These are phyloP conservation scores for Brassica rapa DNA, from an alignment of 345 rosid genomes.

Conservation along the genomic window DNA sequence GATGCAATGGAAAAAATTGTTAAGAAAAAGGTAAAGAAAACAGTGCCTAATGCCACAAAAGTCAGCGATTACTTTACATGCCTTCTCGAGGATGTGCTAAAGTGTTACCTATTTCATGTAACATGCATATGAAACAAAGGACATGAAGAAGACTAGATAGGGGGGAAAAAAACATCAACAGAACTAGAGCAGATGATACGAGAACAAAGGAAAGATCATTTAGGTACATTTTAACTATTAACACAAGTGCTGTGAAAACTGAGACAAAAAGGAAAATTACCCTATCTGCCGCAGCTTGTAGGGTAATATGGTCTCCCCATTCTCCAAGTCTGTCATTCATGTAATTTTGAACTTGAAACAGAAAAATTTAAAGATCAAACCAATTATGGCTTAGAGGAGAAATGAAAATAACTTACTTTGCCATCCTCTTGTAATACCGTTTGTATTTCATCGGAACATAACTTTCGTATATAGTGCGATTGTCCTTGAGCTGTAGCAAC, in stretches of 20 bases:
- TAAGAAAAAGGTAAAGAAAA: neutral
- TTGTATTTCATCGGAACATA: conserved; percentile 96
- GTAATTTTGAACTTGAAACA: conserved; percentile 11
- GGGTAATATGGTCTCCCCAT: conserved; percentile 94
- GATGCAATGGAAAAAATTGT: conserved; percentile 3
- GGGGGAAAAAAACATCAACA: neutral
- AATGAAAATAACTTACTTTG: conserved; percentile 59
- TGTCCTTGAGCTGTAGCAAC: conserved; percentile 68
- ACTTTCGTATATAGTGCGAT: conserved; percentile 69
- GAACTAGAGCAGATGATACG: conserved; percentile 9
- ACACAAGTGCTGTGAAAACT: conserved; percentile 4
- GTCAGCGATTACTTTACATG: neutral
- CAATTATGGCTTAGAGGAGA: conserved; percentile 4
- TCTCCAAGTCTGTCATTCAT: conserved; percentile 67
- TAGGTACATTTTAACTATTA: neutral
- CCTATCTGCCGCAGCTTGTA: conserved; percentile 98
- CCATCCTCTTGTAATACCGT: conserved; percentile 78
- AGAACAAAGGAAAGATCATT: conserved; percentile 15
- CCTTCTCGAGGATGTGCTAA: neutral
- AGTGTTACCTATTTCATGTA: neutral
- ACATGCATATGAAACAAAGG: conserved; percentile 5
- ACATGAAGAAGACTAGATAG: conserved; percentile 2
- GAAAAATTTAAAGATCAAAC: neutral
- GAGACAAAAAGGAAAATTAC: conserved; percentile 43
- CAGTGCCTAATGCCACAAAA: conserved; percentile 5